Evolutionary conservation across 441 rosid genomes (phyloP).

Genomic region (Mallotus japonicus): DNA sequence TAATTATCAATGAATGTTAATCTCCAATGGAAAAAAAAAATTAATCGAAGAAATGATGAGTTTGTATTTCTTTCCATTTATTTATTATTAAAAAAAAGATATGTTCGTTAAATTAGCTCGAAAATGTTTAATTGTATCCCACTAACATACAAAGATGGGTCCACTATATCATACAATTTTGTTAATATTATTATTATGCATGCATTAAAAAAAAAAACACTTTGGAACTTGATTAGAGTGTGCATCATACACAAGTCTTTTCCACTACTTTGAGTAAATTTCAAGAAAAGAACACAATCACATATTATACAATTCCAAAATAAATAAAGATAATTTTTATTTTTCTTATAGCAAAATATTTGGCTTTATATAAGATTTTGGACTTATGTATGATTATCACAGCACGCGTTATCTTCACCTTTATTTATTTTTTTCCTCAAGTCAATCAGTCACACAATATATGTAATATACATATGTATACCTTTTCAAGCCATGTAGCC

Average conservation of each 20-base stretch:
- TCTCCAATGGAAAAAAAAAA: no score
- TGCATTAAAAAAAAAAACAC: background rate
- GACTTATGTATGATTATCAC: conserved; percentile 32
- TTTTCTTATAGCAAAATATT: conserved; percentile 10
- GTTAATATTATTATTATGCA: conserved; percentile 1
- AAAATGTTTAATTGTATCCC: conserved; percentile 17
- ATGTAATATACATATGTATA: background rate
- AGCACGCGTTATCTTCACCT: conserved; percentile 42
- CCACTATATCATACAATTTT: background rate
- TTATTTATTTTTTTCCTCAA: background rate
- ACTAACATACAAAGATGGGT: background rate
- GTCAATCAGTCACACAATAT: conserved; percentile 26
- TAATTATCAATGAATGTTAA: no score
- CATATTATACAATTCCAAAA: background rate
- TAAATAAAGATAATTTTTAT: no score
- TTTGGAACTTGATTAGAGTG: background rate
- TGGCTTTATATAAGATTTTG: conserved; percentile 18
- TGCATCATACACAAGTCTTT: background rate
- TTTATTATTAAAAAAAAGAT: background rate
- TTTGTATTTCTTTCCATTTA: no score
- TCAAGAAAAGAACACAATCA: conserved; percentile 27
- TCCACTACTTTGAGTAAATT: conserved; percentile 21
- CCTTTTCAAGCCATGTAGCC: conserved; percentile 17
- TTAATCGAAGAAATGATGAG: background rate
- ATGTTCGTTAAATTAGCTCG: background rate